These are phyloP conservation scores for Fusarium tuaranense DNA, from an alignment of 2,329 filamentous ascomycete species.

Conservation along the genomic window DNA sequence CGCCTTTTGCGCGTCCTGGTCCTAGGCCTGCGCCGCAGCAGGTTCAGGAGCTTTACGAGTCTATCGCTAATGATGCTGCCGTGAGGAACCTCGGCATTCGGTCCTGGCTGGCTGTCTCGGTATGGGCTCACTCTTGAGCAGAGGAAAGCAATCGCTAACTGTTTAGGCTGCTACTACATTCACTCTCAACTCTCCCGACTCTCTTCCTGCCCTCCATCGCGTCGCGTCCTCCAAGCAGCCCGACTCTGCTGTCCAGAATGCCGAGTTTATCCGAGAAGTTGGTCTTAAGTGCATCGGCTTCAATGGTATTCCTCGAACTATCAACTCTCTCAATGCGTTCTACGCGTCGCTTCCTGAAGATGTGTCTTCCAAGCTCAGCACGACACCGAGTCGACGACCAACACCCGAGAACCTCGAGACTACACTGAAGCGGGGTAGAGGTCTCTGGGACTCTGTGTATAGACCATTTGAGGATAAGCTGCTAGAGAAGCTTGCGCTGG, in stretches of 20 bases:
- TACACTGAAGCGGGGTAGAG: slow-evolving; percentile 69
- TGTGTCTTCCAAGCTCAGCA: slow-evolving; percentile 66
- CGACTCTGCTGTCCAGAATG: slow-evolving; percentile 57
- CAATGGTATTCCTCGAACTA: slow-evolving; percentile 85
- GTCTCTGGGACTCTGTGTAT: slow-evolving; percentile 83
- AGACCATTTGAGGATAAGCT: slow-evolving; percentile 79
- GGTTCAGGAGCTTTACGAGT: slow-evolving; percentile 73
- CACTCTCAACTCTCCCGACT: slow-evolving; percentile 87
- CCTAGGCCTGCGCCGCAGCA: slow-evolving; percentile 72
- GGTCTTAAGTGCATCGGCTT: slow-evolving; percentile 83
- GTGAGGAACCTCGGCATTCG: slow-evolving; percentile 70
- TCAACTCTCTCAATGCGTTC: slow-evolving; percentile 84
- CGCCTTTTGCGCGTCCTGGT: slow-evolving; percentile 73
- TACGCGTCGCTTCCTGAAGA: slow-evolving; percentile 69
- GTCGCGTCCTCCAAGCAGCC: slow-evolving; percentile 53
- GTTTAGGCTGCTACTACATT: slow-evolving; percentile 81
- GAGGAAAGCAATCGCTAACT: slow-evolving; percentile 1
- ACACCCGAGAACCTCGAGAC: slow-evolving; percentile 64
- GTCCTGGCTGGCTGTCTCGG: slow-evolving; percentile 76
- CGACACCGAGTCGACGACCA: slow-evolving; percentile 65
- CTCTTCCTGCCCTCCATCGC: slow-evolving; percentile 72
- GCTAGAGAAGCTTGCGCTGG: slow-evolving; percentile 75
- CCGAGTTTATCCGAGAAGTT: slow-evolving; percentile 80
- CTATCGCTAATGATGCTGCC: slow-evolving; percentile 72
- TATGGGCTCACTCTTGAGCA: slow-evolving; percentile 47